Evolutionary conservation across 371 early-diverging fungal species (phyloP), one percentile per base, ranked within the genome.

Genomic region (Blakeslea trispora): DNA sequence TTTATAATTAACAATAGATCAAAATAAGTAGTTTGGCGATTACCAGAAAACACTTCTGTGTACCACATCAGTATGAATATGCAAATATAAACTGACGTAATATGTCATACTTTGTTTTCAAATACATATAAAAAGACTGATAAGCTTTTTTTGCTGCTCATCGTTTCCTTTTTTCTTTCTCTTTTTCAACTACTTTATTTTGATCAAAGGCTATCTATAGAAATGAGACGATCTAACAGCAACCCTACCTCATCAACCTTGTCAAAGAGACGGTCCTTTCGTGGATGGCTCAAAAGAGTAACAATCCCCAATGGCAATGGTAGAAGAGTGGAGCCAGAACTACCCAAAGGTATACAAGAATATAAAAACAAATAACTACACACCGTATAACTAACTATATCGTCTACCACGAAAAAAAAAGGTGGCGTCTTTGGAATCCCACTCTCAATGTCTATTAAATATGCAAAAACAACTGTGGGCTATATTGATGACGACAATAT

Each of bases 401-500:
- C 14, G 5, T 43, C 34, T 18, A 21, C 24, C 19, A n/a, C 19
- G 11, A 53, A 35, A 42, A 14, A 48, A 48, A 28, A 22, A 64
- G 64, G 52, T 22, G 60, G 60, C 17, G 60, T 71, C 8, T 71
- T 71, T 55, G 65, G 65, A 39, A 59, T 68, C 43, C 65, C 68
- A 1, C 53, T 71, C 3, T 41, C 46, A n/a, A 52, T 55, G 42
- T 68, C 71, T 10, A 57, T 71, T 23, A 50, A 61, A 17, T 71
- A 71, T 53, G 71, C 71, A 14, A 60, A 61, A 21, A 64, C 64
- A 7, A 59, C 61, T 10, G 49, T 71, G 2, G 64, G 68, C 2
- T 71, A 71, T 55, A 37, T 71, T 11, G 71, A 71, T 35, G 68
- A 68, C 21, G 71, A 71, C 19, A 47, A 44, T n/a, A 40, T 66